Base-by-base conservation (phyloP, 139 green algal species). In the Micromonas commoda region DNA sequence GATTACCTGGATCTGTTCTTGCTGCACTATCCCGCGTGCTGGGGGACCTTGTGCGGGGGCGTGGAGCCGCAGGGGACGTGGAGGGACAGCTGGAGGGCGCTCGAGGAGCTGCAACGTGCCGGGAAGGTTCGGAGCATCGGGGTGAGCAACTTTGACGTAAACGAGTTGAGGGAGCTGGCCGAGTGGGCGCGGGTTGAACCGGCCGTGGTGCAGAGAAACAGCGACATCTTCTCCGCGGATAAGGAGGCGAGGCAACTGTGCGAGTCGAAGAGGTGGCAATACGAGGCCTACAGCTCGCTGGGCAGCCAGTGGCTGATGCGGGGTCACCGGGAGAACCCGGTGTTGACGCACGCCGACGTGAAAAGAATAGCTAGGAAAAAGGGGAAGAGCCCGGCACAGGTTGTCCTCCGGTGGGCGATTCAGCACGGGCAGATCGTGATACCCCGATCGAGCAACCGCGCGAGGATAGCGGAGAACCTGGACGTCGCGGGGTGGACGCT, bases 1-100 rank as follows among this genome's bases (percentile, higher is more conserved):
- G 6, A 38, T 1, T 81, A 81, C 65, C 1, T 81, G 13, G 76
- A 81, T 31, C 68, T 81, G 31, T 45, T 81, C n/a, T 65, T 77
- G 2, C 52, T 81, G 72, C 76, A 81, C 34, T 81, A 81, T 28
- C 68, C 66, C 16, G 16, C 13, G 26, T 81, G 76, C 64, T 77
- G 66, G 76, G 66, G 38, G 20, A 33, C 29, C 24, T 37, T 81
- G 66, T 81, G 76, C 68, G 76, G 65, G 23, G 34, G 29, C 13
- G 34, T 45, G 19, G n/a, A 71, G 73, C 69, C 69, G 26, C 3
- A 28, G 3, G 76, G 76, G 3, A 80, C 39, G 65, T 81, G 76
- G 76, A 28, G 52, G 13, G 76, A 81, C 1, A 31, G 70, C 21
- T 81, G 68, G 35, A 0, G 65, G 0, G 76, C 31, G 1, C 66